These are phyloP conservation scores for Kitagawia praeruptora DNA, from an alignment of 129 eudicot genomes.

Conservation along the genomic window DNA sequence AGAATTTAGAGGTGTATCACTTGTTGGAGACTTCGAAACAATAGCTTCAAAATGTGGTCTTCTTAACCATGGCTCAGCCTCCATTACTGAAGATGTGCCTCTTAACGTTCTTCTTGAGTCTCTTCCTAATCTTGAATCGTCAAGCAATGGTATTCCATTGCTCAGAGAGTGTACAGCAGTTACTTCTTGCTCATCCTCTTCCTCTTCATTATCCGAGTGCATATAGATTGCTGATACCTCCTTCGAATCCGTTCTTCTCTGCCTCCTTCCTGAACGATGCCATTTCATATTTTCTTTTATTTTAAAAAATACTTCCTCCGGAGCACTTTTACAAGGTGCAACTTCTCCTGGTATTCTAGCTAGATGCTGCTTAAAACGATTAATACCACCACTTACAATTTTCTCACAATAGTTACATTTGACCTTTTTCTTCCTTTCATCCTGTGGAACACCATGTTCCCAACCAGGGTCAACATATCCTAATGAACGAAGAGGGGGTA, in stretches of 20 bases:
- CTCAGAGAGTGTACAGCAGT: constrained; percentile 38
- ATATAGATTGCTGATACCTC: constrained; percentile 42
- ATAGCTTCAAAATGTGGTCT: constrained; percentile 40
- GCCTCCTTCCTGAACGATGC: constrained; percentile 97
- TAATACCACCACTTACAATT: constrained; percentile 93
- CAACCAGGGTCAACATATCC: constrained; percentile 98
- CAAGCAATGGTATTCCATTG: constrained; percentile 31
- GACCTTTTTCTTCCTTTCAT: constrained; percentile 92
- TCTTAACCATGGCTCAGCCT: constrained; percentile 37
- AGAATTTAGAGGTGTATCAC: constrained; percentile 26
- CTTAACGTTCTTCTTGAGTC: constrained; percentile 40
- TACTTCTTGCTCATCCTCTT: constrained; percentile 65
- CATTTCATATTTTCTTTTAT: constrained; percentile 96
- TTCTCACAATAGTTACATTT: constrained; percentile 95
- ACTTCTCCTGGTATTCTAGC: constrained; percentile 99
- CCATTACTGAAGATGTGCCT: constrained; percentile 33
- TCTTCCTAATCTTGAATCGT: constrained; percentile 46
- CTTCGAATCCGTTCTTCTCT: constrained; percentile 57
- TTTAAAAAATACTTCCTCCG: constrained; percentile 81
- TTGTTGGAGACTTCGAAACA: constrained; percentile 36
- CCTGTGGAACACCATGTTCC: constrained; percentile 94
- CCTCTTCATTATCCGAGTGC: constrained; percentile 77
- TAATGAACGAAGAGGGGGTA: constrained; percentile 79
- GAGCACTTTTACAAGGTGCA: constrained; percentile 93
- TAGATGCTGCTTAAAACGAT: constrained; percentile 89